Conservation (phyloP, 257 asterid species). For the Verbascum thapsus region DNA sequence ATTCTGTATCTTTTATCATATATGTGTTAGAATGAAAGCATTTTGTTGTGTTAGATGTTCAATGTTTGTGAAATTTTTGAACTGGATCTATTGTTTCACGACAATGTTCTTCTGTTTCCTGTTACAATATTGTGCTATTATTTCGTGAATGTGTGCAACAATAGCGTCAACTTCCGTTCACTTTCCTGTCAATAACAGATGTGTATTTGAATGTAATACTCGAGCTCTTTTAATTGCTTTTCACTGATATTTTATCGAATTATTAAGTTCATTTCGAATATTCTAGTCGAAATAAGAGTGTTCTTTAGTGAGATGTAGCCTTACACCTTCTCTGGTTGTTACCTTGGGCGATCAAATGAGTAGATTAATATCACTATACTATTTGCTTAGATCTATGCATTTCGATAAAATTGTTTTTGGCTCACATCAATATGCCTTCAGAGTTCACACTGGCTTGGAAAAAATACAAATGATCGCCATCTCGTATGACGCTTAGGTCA, state of each 20-base stretch:
- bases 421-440: slow-evolving; percentile 8
- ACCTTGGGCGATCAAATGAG: too few relatives aligned
- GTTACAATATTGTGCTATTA: too few relatives aligned
- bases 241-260: background rate
- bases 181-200: background rate
- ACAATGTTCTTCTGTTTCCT: too few relatives aligned
- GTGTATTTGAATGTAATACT: background rate
- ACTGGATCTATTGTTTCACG: background rate
- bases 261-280: background rate
- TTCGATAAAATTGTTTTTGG: background rate
- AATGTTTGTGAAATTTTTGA: background rate
- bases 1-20: too few relatives aligned
- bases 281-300: background rate
- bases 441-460: slow-evolving; percentile 25
- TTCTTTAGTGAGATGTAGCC: too few relatives aligned
- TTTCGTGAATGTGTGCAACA: background rate
- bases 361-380: background rate
- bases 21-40: too few relatives aligned
- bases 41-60: background rate
- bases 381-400: slow-evolving; percentile 19
- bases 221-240: background rate
- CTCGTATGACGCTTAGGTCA: slow-evolving; percentile 69
- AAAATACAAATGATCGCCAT: slow-evolving; percentile 80
- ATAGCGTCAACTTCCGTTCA: background rate
- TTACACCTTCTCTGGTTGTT: too few relatives aligned